Evolutionary conservation across 345 rosid species (phyloP), one percentile per base, ranked within the genome.

Genomic region (Sisymbrium irio): DNA sequence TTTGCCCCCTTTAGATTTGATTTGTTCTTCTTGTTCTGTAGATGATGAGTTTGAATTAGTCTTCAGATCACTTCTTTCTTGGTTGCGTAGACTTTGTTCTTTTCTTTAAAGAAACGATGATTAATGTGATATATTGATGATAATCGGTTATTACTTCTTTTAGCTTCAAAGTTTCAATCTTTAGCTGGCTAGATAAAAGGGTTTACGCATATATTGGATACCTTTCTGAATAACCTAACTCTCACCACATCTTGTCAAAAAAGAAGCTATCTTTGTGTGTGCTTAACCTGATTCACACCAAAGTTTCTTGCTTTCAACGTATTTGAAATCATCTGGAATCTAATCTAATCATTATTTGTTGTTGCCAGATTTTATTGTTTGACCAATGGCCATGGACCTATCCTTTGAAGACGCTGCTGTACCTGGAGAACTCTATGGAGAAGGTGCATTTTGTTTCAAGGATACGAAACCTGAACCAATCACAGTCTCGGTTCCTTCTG

Each of bases 341-440:
- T n/a, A n/a, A n/a, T n/a, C 74, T 58, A 51, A 75, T 61, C 9
- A 3, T 5, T 27, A 32, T 33, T 69, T 57, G 47, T 61, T 7
- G 35, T 22, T 20, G 3, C 3, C 80, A 76, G 88, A 69, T 75
- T 32, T 27, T 22, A 22, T 59, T 10, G n/a, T n/a, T n/a, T n/a
- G 39, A 55, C 15, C 36, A 33, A 82, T 80, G 85, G 83, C 65
- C 2, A 53, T 74, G n/a, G 50, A 82, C 51, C 84, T 61, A 25
- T 74, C 75, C 53, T 65, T 49, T 20, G 80, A 71, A 73, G 85
- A 82, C 18, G 76, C 68, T 71, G 8, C 42, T 59, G 63, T 75
- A 33, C 77, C 12, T n/a, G 74, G 71, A 28, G 74, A 72, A 36
- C 77, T 78, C n/a, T 40, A 73, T 18, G 80, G 77, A 65, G 82